Percentiles rank a stretch among this genome's conserved stretches.
phyloP scores from a whole-genome alignment of 345 rosid species.

The Schrenkiella parvula region DNA sequence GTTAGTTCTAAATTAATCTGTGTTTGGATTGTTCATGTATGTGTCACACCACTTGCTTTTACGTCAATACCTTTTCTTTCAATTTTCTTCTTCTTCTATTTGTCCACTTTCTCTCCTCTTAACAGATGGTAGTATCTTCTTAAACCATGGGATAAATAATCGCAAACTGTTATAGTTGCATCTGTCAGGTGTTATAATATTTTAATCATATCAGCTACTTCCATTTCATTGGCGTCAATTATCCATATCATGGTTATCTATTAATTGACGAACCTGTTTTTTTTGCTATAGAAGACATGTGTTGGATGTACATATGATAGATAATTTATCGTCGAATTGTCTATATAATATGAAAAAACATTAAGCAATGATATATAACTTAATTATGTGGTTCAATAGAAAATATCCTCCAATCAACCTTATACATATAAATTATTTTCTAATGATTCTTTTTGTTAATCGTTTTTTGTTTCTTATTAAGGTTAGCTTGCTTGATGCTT shows the following conservation, averaged over 20 bases:
- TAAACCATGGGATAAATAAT: background rate
- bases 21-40: conserved; percentile 6
- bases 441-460: background rate
- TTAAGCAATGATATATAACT: background rate
- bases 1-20: conserved; percentile 15
- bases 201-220: background rate
- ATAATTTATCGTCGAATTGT: background rate
- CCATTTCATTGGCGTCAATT: background rate
- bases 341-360: background rate
- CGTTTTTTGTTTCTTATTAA: too few relatives aligned
- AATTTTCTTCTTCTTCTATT: background rate
- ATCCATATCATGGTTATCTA: background rate
- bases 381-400: background rate
- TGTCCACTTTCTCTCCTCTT: background rate
- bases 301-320: background rate
- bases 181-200: background rate
- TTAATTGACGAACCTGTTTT: background rate
- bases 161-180: background rate
- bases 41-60: conserved; percentile 13
- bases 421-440: background rate
- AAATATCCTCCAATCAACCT: background rate
- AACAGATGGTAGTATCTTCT: background rate
- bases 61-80: background rate
- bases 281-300: background rate
- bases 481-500: background rate